Base-by-base conservation (phyloP, 1,284 basidiomycete species). In the Jaminaea rosea region DNA sequence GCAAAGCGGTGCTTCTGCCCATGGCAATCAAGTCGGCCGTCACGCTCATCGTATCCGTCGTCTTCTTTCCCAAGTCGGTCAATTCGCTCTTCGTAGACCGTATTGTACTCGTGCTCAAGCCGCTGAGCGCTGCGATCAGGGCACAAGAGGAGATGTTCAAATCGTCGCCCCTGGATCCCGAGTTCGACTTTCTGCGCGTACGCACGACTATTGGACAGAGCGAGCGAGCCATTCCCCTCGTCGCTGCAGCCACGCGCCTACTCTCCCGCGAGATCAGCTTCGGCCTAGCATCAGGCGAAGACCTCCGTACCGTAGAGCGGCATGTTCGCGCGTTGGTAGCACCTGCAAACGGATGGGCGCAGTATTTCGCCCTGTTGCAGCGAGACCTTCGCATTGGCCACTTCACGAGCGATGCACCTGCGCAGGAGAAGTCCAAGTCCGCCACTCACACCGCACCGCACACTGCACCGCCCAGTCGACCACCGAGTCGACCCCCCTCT, bases 11-110 rank as follows among this genome's bases (percentile, higher is more conserved):
- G 31, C 62, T 84, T 15, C 46, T 87, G 1, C 86, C 86, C 0
- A 66, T 87, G 4, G 71, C 76, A 0, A 75, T 86, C 54, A 84
- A 86, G 62, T 79, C 81, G 3, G 83, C 78, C 0, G 62, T 87
- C 27, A 75, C 81, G 10, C 75, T 87, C 44, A 44, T 80, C 4
- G 67, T 76, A 11, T 81, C 83, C 5, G 69, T 81, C 5, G 32
- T 81, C 44, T 75, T 88, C 46, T 87, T 86, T 68, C 86, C 86
- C 0, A 78, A 78, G 6, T 82, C 83, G 0, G 78, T 85, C 46
- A 84, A 85, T 4, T 76, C 83, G 0, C 77, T 80, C 48, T 87
- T 84, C 63, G 81, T 81, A 2, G 76, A 73, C 23, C 76, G 79
- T 4, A 75, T 87, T 1, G 76, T 79, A 42, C 76, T 62, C 3